Evolutionary conservation across 2,329 filamentous ascomycete species (phyloP), one percentile per base, ranked within the genome.

Genomic region (Aspergillus brunneoviolaceus): DNA sequence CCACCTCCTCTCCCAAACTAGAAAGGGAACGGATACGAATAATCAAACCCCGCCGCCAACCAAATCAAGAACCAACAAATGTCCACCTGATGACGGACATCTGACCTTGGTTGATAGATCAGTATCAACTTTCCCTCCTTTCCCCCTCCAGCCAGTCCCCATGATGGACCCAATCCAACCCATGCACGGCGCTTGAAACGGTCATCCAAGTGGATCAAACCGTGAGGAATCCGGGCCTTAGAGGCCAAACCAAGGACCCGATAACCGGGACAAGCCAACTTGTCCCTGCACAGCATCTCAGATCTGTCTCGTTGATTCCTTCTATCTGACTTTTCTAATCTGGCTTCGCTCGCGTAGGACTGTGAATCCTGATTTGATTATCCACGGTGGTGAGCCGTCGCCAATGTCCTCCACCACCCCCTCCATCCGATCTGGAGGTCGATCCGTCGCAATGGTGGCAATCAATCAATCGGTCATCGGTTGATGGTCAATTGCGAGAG

Each of bases 131-230:
- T 54, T 25, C 35, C 25, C 31, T 52, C 33, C 7, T n/a, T 27
- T 27, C 25, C 27, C 21, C 47, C 31, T 47, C 39, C 27, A n/a
- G 9, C 51, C 51, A 27, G 33, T 29, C 51, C 27, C 31, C 14
- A 54, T 25, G 35, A 45, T 35, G 33, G 29, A 47, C 21, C 35
- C 29, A 27, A n/a, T 29, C 51, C 33, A 45, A 55, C 39, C 52
- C 39, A 47, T 55, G 52, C 52, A 55, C 39, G 52, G 23, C 52
- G 52, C 52, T 55, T 27, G 45, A 55, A 55, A 39, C 25, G 52
- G 52, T 31, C 23, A 47, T 47, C 52, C 16, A 45, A 47, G 52
- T 55, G 52, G 52, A 55, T 55, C 52, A 39, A 33, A 31, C 51
- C 51, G 39, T 52, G 51, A 52, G 51, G 51, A 29, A 47, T 55